phyloP scores from a whole-genome alignment of 108 stramenopile genomes.

The Nitzschia putrida region DNA sequence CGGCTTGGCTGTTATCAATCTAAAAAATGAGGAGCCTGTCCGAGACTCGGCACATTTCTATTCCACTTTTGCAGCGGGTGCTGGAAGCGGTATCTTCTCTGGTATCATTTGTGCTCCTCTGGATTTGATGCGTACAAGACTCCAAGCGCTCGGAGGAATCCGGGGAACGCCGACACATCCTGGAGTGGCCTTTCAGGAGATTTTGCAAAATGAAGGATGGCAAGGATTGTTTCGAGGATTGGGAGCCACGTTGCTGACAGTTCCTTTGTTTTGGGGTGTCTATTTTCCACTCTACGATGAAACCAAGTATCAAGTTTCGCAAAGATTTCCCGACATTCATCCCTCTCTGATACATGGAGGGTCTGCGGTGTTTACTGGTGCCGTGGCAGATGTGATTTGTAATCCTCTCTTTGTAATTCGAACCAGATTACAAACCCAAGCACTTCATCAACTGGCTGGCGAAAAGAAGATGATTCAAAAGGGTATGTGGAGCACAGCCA shows the following conservation, averaged over 20 bases:
- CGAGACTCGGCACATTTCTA: conserved; percentile 50
- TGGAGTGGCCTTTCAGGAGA: conserved; percentile 41
- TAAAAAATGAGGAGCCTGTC: neutral
- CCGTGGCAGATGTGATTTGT: conserved; percentile 83
- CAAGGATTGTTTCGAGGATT: conserved; percentile 88
- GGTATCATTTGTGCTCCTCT: conserved; percentile 86
- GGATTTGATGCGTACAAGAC: conserved; percentile 81
- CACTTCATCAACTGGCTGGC: conserved; percentile 67
- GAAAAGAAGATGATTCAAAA: conserved; percentile 8
- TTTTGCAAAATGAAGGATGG: conserved; percentile 69
- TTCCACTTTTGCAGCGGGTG: conserved; percentile 73
- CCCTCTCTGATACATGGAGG: conserved; percentile 69
- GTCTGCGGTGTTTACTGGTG: conserved; percentile 80
- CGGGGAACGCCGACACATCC: neutral
- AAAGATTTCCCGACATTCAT: conserved; percentile 34
- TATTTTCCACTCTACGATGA: conserved; percentile 70
- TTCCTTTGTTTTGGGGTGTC: conserved; percentile 90
- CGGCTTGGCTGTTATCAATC: neutral
- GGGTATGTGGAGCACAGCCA: conserved; percentile 56
- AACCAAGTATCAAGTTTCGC: conserved; percentile 37
- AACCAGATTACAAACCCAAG: conserved; percentile 87
- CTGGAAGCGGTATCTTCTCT: conserved; percentile 76
- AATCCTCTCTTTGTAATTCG: conserved; percentile 93
- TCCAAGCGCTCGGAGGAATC: conserved; percentile 85
- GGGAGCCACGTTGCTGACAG: conserved; percentile 83